phyloP scores from a whole-genome alignment of 352 stramenopile species.

The Globisporangium barbulae region DNA sequence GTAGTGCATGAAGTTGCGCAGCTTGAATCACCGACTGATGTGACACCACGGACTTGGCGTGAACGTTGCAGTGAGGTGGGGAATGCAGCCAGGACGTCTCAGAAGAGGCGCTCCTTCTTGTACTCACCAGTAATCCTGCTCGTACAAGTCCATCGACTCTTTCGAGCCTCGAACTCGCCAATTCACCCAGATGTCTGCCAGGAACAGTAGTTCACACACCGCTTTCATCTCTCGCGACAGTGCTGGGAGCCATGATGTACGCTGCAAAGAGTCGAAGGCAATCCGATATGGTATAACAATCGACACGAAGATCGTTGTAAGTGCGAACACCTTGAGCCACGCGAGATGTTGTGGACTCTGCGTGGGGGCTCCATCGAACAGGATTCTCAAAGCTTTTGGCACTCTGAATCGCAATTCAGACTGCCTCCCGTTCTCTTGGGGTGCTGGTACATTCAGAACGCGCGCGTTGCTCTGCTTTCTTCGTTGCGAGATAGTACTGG shows the following conservation, averaged over 20 bases:
- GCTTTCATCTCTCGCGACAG: conserved; percentile 35
- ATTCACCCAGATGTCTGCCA: conserved; percentile 59
- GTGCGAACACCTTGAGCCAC: conserved; percentile 36
- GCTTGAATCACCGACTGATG: conserved; percentile 49
- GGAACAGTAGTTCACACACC: conserved; percentile 45
- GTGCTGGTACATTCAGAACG: conserved; percentile 7
- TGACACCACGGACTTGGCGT: conserved; percentile 32
- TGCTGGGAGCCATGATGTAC: conserved; percentile 20
- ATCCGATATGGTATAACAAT: conserved; percentile 45
- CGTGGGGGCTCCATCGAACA: conserved; percentile 23
- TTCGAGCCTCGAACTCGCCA: conserved; percentile 50
- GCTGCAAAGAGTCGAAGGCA: conserved; percentile 29
- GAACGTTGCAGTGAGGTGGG: conserved; percentile 44
- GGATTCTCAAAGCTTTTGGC: conserved; percentile 25
- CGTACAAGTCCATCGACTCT: conserved; percentile 48
- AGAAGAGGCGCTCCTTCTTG: conserved; percentile 28
- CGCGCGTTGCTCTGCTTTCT: conserved; percentile 19
- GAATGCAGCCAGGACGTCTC: conserved; percentile 42
- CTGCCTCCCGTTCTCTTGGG: conserved; percentile 9
- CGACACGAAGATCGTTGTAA: conserved; percentile 33
- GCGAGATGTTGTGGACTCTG: conserved; percentile 34
- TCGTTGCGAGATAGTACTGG: conserved; percentile 13
- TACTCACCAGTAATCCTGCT: conserved; percentile 43
- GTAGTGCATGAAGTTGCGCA: conserved; percentile 53
- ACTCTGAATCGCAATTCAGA: not conserved